Evolutionary conservation across 805 yeast species (phyloP).

Genomic region (Jamesozyma hellenica): DNA sequence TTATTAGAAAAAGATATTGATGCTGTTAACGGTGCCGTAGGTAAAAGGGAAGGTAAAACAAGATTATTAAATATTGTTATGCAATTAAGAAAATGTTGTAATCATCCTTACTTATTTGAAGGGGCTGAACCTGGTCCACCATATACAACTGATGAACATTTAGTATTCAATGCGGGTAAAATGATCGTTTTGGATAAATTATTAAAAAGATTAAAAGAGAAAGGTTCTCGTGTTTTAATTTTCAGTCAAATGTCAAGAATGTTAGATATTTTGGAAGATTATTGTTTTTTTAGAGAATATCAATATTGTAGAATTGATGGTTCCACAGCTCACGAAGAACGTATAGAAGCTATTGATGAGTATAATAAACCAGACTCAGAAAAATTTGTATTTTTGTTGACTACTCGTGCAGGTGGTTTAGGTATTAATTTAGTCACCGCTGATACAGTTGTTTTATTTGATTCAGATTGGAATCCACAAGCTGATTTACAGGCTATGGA

Average conservation of each 20-base stretch:
- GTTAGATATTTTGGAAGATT: conserved; percentile 84
- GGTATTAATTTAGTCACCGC: conserved; percentile 92
- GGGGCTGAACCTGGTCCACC: conserved; percentile 99
- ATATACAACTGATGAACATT: conserved; percentile 88
- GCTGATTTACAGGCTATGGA: conserved; percentile 98
- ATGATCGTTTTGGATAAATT: conserved; percentile 82
- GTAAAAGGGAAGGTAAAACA: conserved; percentile 87
- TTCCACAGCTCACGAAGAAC: conserved; percentile 83
- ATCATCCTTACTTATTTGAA: conserved; percentile 92
- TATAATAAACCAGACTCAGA: conserved; percentile 74
- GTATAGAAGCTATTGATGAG: conserved; percentile 86
- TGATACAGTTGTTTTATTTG: conserved; percentile 78
- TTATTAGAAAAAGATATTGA: conserved; percentile 86
- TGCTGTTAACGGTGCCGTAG: conserved; percentile 90
- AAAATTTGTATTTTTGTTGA: conserved; percentile 73
- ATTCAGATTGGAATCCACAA: conserved; percentile 97
- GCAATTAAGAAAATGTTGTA: conserved; percentile 94
- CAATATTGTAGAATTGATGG: conserved; percentile 92
- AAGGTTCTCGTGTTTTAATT: conserved; percentile 83
- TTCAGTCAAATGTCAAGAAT: conserved; percentile 91
- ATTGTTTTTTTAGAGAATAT: conserved; percentile 74
- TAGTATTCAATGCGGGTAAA: conserved; percentile 82
- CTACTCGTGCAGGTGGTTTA: conserved; percentile 95
- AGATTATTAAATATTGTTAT: conserved; percentile 85
- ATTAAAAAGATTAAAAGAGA: conserved; percentile 54